Percentiles rank a stretch among this genome's conserved stretches.
These are phyloP conservation scores for Cryptococcus floricola DNA, from an alignment of 1,284 basidiomycete genomes.

Conservation along the genomic window DNA sequence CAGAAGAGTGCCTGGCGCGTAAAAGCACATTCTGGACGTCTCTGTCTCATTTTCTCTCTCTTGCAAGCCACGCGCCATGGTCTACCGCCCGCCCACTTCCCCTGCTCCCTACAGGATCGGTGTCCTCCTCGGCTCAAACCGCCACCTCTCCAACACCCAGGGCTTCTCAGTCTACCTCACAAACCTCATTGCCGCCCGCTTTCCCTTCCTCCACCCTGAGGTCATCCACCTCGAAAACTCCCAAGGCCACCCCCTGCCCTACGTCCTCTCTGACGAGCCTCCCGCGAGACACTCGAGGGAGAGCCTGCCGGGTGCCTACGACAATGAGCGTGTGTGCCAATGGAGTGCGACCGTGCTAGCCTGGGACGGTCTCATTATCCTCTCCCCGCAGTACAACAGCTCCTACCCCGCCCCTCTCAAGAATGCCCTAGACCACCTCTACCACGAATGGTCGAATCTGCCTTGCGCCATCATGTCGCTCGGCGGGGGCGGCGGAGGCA, in stretches of 20 bases:
- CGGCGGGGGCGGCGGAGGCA: slow-evolving; percentile 25
- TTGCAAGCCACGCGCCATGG: no score
- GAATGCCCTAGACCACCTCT: slow-evolving; percentile 32
- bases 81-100: no score
- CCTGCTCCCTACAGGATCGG: slow-evolving; percentile 8
- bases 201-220: slow-evolving; percentile 1
- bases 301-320: slow-evolving; percentile 10
- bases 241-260: slow-evolving; percentile 19
- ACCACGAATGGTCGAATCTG: slow-evolving; percentile 26
- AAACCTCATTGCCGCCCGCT: slow-evolving; percentile 1
- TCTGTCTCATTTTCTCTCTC: no score
- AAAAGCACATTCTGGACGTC: no score
- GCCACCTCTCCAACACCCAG: slow-evolving; percentile 14
- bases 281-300: slow-evolving; percentile 8
- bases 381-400: slow-evolving; percentile 35
- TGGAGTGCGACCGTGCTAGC: slow-evolving; percentile 20
- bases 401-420: slow-evolving; percentile 25
- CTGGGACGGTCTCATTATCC: slow-evolving; percentile 21
- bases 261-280: slow-evolving; percentile 6
- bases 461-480: slow-evolving; percentile 20
- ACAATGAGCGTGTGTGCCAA: slow-evolving; percentile 5
- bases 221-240: slow-evolving; percentile 11
- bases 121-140: slow-evolving; percentile 17
- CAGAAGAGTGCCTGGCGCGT: no score
- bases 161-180: slow-evolving; percentile 13